Base-by-base conservation (phyloP, 2,329 filamentous ascomycete species). In the Teratosphaeria viscida region DNA sequence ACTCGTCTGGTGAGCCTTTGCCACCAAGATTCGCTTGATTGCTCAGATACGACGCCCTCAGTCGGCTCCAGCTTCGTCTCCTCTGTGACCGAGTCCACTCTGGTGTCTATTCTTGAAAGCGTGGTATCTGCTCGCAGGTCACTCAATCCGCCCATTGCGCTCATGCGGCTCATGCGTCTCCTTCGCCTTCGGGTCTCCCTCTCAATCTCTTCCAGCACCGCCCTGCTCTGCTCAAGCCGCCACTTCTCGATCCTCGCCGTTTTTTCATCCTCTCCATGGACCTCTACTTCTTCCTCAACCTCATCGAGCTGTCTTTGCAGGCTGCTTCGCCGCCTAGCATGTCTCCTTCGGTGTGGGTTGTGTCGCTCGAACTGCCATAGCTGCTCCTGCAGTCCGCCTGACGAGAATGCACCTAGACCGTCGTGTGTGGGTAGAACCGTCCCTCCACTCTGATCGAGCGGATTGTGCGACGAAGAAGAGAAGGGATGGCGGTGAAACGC, bases 381-480 rank as follows among this genome's bases (percentile, higher is more conserved):
- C 64, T 92, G 88, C 62, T 95, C 88, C 70, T 96, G 90, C 26
- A 90, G 80, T 70, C 62, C 77, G 75, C 65, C 65, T 5, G 69
- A 69, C 62, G 73, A 83, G 72, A 99, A 99, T 6, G 87, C 89
- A 4, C 94, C 94, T 54, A 97, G 75, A 1, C 94, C 94, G 77
- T 99, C 92, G 70, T 99, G 94, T 0, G 86, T 84, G 0, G 94
- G 94, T n/a, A 99, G 81, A 2, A 96, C 84, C 0, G 89, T 85
- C 19, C 81, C 79, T 23, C 83, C 78, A 64, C 83, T 84, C 54
- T 83, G 78, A 59, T 82, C 77, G 64, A 79, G 68, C 62, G 74
- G 74, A 63, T 75, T 71, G 60, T 78, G 81, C 7, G 81, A 78
- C 6, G 78, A 60, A 6, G 78, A 60, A 49, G 67, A 67, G 60